Evolutionary conservation across 2,329 filamentous ascomycete species (phyloP), one percentile per base, ranked within the genome.

Genomic region (Byssoonygena ceratinophila): DNA sequence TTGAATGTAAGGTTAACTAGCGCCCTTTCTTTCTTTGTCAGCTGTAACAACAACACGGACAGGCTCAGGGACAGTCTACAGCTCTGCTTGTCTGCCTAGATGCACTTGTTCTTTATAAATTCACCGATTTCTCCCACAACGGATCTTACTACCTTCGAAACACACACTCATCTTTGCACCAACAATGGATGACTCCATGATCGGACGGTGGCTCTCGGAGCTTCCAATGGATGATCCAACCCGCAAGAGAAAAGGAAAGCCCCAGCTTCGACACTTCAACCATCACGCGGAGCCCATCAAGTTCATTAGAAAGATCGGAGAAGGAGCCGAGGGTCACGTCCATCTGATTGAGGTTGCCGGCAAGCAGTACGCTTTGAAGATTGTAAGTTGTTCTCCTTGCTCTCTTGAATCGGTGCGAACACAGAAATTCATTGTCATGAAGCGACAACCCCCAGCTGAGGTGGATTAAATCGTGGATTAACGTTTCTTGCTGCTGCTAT

Each of bases 191-290:
- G 53, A 54, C 39, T 36, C 47, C 16, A 51, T 54, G 53, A 54
- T 54, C 22, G 53, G 47, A 3, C 40, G 41, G 4, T 54, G 47
- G 53, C 47, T 54, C 29, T 54, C 48, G 1, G 47, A 51, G 11
- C 41, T 54, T 7, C 55, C 43, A 12, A 57, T 57, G 55, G 55
- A 49, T 27, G 55, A 57, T 31, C 55, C 46, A n/a, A 54, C 48
- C 14, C 53, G 53, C 18, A 47, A 55, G 34, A 23, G 37, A 51
- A 51, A 37, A 4, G 49, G 47, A 8, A 31, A 34, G 7, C 55
- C 55, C 2, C n/a, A 37, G 50, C 46, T 57, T 6, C 46, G 53
- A 22, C 55, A 53, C 18, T 55, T 57, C 41, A 46, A 49, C 29
- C 53, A 57, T 27, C 50, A 55, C 18, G 32, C 52, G 11, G 50